Evolutionary conservation across 225 moss, liverwort and hornwort species (phyloP), one percentile per base, ranked within the genome.

Genomic region (Sphagnum tenellum): DNA sequence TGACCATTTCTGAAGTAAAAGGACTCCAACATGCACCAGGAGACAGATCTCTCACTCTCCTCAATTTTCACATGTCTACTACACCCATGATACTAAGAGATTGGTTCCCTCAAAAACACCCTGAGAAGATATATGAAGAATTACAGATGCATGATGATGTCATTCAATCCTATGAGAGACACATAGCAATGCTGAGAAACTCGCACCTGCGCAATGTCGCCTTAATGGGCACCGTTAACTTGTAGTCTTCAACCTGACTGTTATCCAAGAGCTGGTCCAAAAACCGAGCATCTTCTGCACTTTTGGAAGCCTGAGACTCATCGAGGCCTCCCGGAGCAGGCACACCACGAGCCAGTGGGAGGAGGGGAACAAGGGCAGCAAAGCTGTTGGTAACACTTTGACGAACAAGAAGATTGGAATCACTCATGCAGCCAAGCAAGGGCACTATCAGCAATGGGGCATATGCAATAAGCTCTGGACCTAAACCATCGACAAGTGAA

Each of bases 201-300:
- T 29, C 81, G 59, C 64, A 90, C 93, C 89, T 88, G 70, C 93
- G 89, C 52, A 94, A 68, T 9, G 89, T 88, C 13, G 77, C 89
- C 67, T 77, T 81, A 51, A 94, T 80, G 49, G 89, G 93, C 67
- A 94, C 78, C 48, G 79, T 71, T 60, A 94, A 69, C 65, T 88
- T 82, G 68, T 94, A 89, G 79, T 94, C 93, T 71, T 94, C 93
- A 69, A 88, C 89, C 73, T 88, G 93, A 50, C 86, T 86, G 58
- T 94, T 94, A 72, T 94, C 93, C 69, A 94, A 73, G 67, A 94
- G 88, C 74, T 94, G 93, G 77, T 94, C 93, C 67, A 94, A 79
- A 77, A 94, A 94, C 58, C 89, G 82, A 2, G 82, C 79, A 65
- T 94, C 93, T 47, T 94, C 89, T 45, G 89, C 80, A 71, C 88